Percentiles rank a stretch among this genome's conserved stretches.
These are phyloP conservation scores for Tuber borchii DNA, from an alignment of 495 filamentous ascomycete species.

Conservation along the genomic window DNA sequence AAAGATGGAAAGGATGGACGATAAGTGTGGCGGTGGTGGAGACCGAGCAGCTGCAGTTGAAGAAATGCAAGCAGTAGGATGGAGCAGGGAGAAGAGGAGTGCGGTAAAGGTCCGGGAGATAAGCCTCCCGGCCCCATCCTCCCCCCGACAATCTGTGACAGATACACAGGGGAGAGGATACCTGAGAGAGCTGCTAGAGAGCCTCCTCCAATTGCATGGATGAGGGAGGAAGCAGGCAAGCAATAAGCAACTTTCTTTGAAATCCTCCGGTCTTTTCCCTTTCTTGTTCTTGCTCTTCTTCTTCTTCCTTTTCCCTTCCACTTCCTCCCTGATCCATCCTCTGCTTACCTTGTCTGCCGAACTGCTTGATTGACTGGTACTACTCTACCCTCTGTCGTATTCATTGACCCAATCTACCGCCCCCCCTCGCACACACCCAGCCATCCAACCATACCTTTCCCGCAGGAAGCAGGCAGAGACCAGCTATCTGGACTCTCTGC, in stretches of 20 bases:
- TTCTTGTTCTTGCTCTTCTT: slow-evolving; percentile 8
- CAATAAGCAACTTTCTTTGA: slow-evolving; percentile 11
- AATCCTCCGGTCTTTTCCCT: slow-evolving; percentile 16
- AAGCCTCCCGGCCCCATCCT: slow-evolving; percentile 17
- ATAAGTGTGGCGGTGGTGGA: background rate
- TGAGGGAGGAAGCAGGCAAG: background rate
- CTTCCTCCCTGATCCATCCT: slow-evolving; percentile 15
- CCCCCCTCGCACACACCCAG: background rate
- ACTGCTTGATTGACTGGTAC: slow-evolving; percentile 3
- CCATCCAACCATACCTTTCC: slow-evolving; percentile 2
- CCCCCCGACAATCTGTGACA: background rate
- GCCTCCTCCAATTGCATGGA: background rate
- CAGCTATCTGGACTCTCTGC: slow-evolving; percentile 7
- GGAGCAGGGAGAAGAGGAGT: background rate
- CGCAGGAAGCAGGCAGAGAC: background rate
- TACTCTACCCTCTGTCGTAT: background rate
- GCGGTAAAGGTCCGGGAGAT: slow-evolving; percentile 24
- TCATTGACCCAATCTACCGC: slow-evolving; percentile 1
- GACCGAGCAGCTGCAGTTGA: background rate
- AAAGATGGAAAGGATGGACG: slow-evolving; percentile 10
- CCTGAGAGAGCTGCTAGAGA: background rate
- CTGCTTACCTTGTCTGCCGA: slow-evolving; percentile 1
- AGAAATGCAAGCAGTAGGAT: slow-evolving; percentile 1
- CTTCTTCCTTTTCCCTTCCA: slow-evolving; percentile 12
- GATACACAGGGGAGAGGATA: background rate